Base-by-base conservation (phyloP, 2,329 filamentous ascomycete genomes). In the Aquanectria penicillioides region DNA sequence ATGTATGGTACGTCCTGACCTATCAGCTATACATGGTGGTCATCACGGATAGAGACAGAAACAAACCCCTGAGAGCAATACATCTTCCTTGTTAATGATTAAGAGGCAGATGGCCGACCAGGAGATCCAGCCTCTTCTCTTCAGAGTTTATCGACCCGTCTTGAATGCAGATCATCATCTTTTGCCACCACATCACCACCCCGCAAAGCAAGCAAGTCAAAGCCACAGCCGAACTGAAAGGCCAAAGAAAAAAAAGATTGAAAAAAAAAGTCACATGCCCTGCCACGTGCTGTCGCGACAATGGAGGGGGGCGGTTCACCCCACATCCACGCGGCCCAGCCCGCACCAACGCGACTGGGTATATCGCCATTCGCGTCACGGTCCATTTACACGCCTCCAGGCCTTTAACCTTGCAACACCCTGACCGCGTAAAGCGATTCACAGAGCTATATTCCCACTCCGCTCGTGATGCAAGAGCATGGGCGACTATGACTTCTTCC, bases 261-360 rank as follows among this genome's bases (percentile, higher is more conserved):
- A 23, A 20, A 37, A 9, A 36, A 10, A 18, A 2, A 25, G 43
- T 68, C 69, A 70, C 67, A 61, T 70, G 64, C 4, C 9, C 0
- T 0, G 2, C 54, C 70, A 72, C 70, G 70, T 72, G 70, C 22
- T n/a, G 7, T 49, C 70, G 69, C 58, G 70, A 63, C 43, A 34
- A 26, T 46, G 33, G 53, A 48, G 47, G 47, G 58, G 43, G 46
- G 40, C 11, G 11, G 25, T 56, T 29, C 43, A 51, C 37, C 44
- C 48, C 47, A 51, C 38, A 34, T 22, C 11, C 28, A 46, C 54
- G 33, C 31, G 49, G 25, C 22, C 34, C 28, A 13, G 48, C 40
- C 23, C 10, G 18, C 20, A 11, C 41, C 37, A 41, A 61, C 66
- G 66, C 64, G 66, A 59, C 51, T 40, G 28, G 26, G 18, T 18